phyloP scores from a whole-genome alignment of 805 yeast species.

The Pichia phayaonensis region DNA sequence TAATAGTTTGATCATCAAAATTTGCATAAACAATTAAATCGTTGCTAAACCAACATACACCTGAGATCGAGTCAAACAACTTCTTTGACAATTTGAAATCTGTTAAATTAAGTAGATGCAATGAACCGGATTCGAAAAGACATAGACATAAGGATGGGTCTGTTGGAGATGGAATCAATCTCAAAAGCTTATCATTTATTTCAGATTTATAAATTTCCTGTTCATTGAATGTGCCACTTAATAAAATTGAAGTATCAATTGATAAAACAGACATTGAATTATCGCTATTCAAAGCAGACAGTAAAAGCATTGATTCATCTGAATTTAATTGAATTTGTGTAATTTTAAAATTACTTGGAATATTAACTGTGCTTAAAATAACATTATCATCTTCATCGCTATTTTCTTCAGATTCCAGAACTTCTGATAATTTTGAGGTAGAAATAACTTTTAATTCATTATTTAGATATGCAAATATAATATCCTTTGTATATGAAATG shows the following conservation, averaged over 20 bases:
- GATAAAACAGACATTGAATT: background rate
- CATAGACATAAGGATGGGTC: background rate
- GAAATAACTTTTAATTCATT: constrained; percentile 16
- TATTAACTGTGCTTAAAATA: background rate
- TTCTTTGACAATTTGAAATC: background rate
- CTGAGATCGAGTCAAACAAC: background rate
- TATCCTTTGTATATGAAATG: constrained; percentile 14
- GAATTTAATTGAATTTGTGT: constrained; percentile 18
- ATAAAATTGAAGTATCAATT: constrained; percentile 2
- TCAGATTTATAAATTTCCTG: constrained; percentile 1
- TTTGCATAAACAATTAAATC: background rate
- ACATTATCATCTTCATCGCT: constrained; percentile 10
- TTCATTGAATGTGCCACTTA: constrained; percentile 5
- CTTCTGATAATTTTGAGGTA: constrained; percentile 12
- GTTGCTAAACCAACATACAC: constrained; percentile 7
- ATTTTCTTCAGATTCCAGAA: constrained; percentile 12
- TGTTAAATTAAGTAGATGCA: constrained; percentile 2
- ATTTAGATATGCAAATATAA: constrained; percentile 18
- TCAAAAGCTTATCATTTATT: background rate
- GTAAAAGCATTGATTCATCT: constrained; percentile 15
- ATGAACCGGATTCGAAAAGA: constrained; percentile 4
- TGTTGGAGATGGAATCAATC: constrained; percentile 6
- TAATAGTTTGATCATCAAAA: background rate
- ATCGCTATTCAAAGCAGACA: constrained; percentile 11
- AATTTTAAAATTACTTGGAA: constrained; percentile 2